These are phyloP conservation scores for Neurospora sp. DNA, from an alignment of 495 filamentous ascomycete species.

Conservation along the genomic window DNA sequence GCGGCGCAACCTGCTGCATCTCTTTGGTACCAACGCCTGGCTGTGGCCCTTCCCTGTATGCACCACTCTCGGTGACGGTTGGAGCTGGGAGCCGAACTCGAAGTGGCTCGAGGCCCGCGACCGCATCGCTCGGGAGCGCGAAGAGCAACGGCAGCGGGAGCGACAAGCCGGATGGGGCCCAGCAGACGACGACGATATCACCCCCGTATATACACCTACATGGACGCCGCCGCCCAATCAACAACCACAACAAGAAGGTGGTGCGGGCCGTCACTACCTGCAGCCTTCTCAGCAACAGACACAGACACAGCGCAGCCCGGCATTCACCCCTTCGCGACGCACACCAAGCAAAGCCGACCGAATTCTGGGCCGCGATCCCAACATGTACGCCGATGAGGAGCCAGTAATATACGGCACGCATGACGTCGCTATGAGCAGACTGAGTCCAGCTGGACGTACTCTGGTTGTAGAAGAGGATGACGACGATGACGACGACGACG, in stretches of 20 bases:
- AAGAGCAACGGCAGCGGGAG: slow-evolving; percentile 50
- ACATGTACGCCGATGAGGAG: slow-evolving; percentile 32
- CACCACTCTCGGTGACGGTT: slow-evolving; percentile 85
- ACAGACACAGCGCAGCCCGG: not conserved
- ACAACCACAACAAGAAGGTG: slow-evolving; percentile 1
- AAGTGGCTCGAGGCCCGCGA: slow-evolving; percentile 62
- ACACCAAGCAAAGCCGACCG: slow-evolving; percentile 40
- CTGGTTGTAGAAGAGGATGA: slow-evolving; percentile 23
- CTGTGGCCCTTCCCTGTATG: slow-evolving; percentile 75
- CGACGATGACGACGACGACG: slow-evolving; percentile 9
- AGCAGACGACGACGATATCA: slow-evolving; percentile 10
- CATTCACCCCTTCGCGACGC: slow-evolving; percentile 4
- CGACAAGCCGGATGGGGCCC: slow-evolving; percentile 44
- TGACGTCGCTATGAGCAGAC: slow-evolving; percentile 29
- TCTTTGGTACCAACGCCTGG: slow-evolving; percentile 62
- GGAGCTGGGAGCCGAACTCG: slow-evolving; percentile 78
- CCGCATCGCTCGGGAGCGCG: slow-evolving; percentile 44
- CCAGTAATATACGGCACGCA: slow-evolving; percentile 5
- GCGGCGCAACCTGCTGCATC: slow-evolving; percentile 63
- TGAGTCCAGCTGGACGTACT: slow-evolving; percentile 28
- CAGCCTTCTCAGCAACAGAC: not conserved
- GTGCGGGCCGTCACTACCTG: slow-evolving; percentile 25
- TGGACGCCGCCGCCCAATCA: slow-evolving; percentile 4
- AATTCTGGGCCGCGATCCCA: slow-evolving; percentile 39
- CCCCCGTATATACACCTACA: slow-evolving; percentile 9